Evolutionary conservation across 1,284 basidiomycete species (phyloP).

Genomic region (Ustilago loliicola): DNA sequence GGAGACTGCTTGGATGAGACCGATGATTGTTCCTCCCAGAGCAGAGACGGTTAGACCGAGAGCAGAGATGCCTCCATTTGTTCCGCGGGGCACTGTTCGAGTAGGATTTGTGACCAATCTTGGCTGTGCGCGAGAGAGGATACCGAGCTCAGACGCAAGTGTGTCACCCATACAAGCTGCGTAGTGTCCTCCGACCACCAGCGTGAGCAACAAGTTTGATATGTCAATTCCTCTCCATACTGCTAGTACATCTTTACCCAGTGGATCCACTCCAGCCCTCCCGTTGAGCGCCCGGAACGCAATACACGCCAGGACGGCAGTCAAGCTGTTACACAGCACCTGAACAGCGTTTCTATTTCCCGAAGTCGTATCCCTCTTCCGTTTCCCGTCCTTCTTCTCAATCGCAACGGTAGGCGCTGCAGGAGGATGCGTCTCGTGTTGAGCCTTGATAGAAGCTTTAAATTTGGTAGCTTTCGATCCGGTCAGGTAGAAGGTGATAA

Average conservation of each 20-base stretch:
- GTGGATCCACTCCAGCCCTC: slow-evolving; percentile 12
- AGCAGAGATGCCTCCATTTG: slow-evolving; percentile 86
- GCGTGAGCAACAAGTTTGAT: slow-evolving; percentile 23
- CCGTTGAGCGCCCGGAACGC: slow-evolving; percentile 20
- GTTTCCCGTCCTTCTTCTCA: not conserved
- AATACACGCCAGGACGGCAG: slow-evolving; percentile 28
- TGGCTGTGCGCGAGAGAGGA: slow-evolving; percentile 52
- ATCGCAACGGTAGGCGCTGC: not conserved
- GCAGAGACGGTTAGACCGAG: slow-evolving; percentile 82
- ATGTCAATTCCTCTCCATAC: not conserved
- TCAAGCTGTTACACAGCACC: slow-evolving; percentile 58
- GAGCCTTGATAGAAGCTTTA: slow-evolving; percentile 76
- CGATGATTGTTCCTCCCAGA: slow-evolving; percentile 76
- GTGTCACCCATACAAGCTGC: slow-evolving; percentile 65
- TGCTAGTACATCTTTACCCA: slow-evolving; percentile 5
- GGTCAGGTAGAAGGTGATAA: slow-evolving; percentile 74
- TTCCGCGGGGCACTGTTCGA: slow-evolving; percentile 89
- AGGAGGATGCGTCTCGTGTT: slow-evolving; percentile 75
- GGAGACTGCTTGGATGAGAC: slow-evolving; percentile 73
- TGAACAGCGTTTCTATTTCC: slow-evolving; percentile 58
- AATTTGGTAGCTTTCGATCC: slow-evolving; percentile 87
- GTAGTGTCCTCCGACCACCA: slow-evolving; percentile 57
- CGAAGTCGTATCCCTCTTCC: slow-evolving; percentile 29
- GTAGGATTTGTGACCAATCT: slow-evolving; percentile 74
- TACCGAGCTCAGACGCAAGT: slow-evolving; percentile 63